These are phyloP conservation scores for Vickermania ingenoplastis DNA, from an alignment of 208 protist genomes.

Conservation along the genomic window DNA sequence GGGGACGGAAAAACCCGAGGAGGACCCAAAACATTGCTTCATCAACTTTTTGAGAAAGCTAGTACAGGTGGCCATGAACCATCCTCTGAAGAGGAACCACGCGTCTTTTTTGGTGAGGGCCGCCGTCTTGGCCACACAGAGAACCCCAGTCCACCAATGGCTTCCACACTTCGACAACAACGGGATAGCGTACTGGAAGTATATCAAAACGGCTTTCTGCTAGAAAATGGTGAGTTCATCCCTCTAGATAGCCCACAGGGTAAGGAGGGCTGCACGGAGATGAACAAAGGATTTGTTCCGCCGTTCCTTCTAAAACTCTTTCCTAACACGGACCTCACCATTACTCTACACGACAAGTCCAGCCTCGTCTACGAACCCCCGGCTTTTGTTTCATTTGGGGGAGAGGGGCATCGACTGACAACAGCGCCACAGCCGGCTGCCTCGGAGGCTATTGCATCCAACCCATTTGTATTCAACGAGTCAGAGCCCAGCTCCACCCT, in stretches of 20 bases:
- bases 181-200: conserved; percentile 40
- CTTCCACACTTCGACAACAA: conserved; percentile 30
- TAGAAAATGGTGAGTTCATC: conserved; percentile 41
- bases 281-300: conserved; percentile 55
- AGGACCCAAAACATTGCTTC: conserved; percentile 13
- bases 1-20: conserved; percentile 9
- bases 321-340: conserved; percentile 46
- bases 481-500: conserved; percentile 16
- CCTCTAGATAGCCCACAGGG: conserved; percentile 38
- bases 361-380: conserved; percentile 30
- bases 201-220: conserved; percentile 52
- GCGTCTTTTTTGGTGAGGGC: conserved; percentile 60
- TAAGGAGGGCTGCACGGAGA: conserved; percentile 30
- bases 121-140: conserved; percentile 69
- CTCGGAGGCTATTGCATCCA: background rate
- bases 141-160: conserved; percentile 51
- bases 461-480: background rate
- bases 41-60: conserved; percentile 25
- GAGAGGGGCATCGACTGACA: conserved; percentile 40
- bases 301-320: conserved; percentile 28
- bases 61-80: background rate
- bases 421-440: conserved; percentile 4
- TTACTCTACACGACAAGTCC: conserved; percentile 49
- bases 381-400: conserved; percentile 44
- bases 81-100: background rate